phyloP scores from a whole-genome alignment of 345 rosid genomes.

The Abelmoschus esculentus region DNA sequence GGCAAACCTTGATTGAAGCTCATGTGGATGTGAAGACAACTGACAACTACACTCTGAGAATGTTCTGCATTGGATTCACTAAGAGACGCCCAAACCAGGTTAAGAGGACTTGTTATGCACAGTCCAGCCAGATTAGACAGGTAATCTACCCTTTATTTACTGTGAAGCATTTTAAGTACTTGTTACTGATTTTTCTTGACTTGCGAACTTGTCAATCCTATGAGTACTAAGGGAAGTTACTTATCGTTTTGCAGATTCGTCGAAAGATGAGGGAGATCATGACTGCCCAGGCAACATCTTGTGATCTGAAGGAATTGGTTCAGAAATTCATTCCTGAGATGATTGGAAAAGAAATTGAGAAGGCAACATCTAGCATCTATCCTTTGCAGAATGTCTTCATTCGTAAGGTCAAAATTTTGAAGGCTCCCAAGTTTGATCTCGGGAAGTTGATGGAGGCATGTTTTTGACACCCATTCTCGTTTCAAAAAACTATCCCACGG shows the following conservation, averaged over 20 bases:
- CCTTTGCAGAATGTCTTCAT: constrained; percentile 87
- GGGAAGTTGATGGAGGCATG: constrained; percentile 93
- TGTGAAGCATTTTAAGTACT: too few species aligned
- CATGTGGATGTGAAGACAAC: constrained; percentile 97
- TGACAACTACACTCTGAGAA: constrained; percentile 70
- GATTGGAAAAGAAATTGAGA: constrained; percentile 86
- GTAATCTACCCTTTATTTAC: constrained; percentile 16
- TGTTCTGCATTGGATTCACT: constrained; percentile 93
- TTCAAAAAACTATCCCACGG: background rate
- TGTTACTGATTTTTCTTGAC: too few species aligned
- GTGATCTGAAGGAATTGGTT: constrained; percentile 78
- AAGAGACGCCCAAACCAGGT: constrained; percentile 91
- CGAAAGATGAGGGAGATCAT: constrained; percentile 92
- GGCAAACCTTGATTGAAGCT: constrained; percentile 91
- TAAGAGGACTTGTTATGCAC: constrained; percentile 91
- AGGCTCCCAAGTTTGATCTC: constrained; percentile 92
- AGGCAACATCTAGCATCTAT: constrained; percentile 69
- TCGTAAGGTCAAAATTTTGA: constrained; percentile 86
- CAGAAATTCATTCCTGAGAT: constrained; percentile 72
- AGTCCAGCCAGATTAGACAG: constrained; percentile 90
- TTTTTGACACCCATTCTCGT: background rate
- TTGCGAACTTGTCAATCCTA: too few species aligned
- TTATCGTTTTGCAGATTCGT: constrained; percentile 44
- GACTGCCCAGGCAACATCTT: constrained; percentile 67
- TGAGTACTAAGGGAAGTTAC: too few species aligned